Evolutionary conservation across 2,329 filamentous ascomycete species (phyloP).

Genomic region (Drechslerella coelobrocha): DNA sequence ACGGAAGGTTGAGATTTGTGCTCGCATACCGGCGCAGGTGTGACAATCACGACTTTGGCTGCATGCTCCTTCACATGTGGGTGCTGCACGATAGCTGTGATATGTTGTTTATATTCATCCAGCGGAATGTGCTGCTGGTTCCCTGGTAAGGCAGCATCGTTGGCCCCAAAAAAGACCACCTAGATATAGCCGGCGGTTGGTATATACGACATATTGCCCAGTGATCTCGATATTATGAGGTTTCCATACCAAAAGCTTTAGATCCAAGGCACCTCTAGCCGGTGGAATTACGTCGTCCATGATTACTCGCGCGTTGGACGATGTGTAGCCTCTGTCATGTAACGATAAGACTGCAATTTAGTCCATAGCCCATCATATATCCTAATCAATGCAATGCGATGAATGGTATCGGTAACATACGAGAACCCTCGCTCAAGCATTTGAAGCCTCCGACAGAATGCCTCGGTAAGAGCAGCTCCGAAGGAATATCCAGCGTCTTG

Average conservation of each 20-base stretch:
- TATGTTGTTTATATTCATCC: conserved; percentile 75
- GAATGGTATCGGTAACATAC: conserved; percentile 56
- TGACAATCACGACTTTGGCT: conserved; percentile 76
- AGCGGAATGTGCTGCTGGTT: conserved; percentile 76
- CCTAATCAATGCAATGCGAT: conserved; percentile 8
- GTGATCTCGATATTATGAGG: too few relatives aligned
- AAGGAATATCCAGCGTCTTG: conserved; percentile 34
- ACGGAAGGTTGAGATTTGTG: conserved; percentile 57
- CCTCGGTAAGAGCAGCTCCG: conserved; percentile 31
- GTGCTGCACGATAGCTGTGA: conserved; percentile 75
- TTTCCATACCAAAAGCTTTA: conserved; percentile 70
- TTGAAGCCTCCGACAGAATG: conserved; percentile 73
- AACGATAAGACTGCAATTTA: conserved; percentile 22
- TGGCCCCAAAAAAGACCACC: conserved; percentile 85
- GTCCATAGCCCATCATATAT: conserved; percentile 1
- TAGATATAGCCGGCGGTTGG: too few relatives aligned
- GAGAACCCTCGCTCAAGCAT: conserved; percentile 86
- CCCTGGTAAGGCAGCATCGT: conserved; percentile 77
- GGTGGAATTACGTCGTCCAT: conserved; percentile 74
- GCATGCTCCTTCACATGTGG: conserved; percentile 72
- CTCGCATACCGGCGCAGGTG: conserved; percentile 74
- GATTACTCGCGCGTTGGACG: conserved; percentile 72
- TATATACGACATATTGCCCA: too few relatives aligned
- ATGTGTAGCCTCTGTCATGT: conserved; percentile 75
- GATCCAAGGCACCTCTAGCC: conserved; percentile 66